Evolutionary conservation across 495 filamentous ascomycete species (phyloP).

Genomic region (Penicillium simplicissimum): DNA sequence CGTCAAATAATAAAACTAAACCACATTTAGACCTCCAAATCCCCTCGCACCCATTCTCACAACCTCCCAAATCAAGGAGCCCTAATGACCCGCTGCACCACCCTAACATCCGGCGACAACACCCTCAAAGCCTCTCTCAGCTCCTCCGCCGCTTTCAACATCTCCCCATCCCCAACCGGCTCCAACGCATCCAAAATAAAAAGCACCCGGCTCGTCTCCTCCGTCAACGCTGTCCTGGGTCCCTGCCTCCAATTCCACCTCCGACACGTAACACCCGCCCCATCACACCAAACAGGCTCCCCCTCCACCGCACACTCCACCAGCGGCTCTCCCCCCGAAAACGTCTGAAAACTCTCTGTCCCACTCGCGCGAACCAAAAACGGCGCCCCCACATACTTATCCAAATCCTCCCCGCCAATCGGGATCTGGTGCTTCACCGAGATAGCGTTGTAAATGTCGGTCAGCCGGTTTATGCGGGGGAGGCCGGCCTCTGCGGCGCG

Average conservation of each 20-base stretch:
- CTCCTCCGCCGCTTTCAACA: slow-evolving; percentile 21
- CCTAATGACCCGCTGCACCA: slow-evolving; percentile 6
- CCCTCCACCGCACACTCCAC: slow-evolving; percentile 22
- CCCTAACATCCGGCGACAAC: slow-evolving; percentile 15
- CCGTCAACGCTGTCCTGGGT: slow-evolving; percentile 31
- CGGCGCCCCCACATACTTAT: slow-evolving; percentile 36
- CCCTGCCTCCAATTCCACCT: slow-evolving; percentile 38
- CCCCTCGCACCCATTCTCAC: not conserved
- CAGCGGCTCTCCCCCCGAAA: slow-evolving; percentile 24
- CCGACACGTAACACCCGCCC: slow-evolving; percentile 33
- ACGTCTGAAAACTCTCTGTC: slow-evolving; percentile 28
- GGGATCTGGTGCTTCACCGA: slow-evolving; percentile 39
- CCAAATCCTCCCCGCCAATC: slow-evolving; percentile 35
- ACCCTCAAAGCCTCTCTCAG: slow-evolving; percentile 12
- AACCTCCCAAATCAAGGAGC: not conserved
- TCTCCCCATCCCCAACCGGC: slow-evolving; percentile 12
- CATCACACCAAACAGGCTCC: slow-evolving; percentile 37
- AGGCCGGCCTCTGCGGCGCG: slow-evolving; percentile 32
- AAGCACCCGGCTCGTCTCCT: slow-evolving; percentile 28
- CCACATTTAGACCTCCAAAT: not conserved
- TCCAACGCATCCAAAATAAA: slow-evolving; percentile 32
- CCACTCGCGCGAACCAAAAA: slow-evolving; percentile 32
- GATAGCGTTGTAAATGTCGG: slow-evolving; percentile 40
- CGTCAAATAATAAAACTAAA: no score
- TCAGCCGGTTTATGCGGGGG: slow-evolving; percentile 36